Evolutionary conservation across 495 filamentous ascomycete species (phyloP), one percentile per base, ranked within the genome.

Genomic region (Aspergillus haitiensis): DNA sequence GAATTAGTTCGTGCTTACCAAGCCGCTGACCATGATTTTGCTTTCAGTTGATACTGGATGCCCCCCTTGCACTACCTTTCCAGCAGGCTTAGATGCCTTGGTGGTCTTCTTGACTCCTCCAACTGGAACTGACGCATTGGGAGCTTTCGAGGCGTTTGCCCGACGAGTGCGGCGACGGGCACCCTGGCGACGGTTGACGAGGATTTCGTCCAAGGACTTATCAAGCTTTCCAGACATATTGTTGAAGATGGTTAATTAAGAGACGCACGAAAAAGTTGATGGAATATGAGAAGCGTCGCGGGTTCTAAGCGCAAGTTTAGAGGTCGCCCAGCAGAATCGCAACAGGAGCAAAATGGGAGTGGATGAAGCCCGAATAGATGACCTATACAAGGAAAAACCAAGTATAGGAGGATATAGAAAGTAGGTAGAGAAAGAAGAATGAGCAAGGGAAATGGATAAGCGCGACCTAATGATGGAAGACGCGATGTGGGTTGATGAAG

Each of bases 11-110:
- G 62, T 62, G 77, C 92, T 80, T 87, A 97, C 93, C 82, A 98
- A 82, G 80, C 93, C 93, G 86, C 90, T 95, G 76, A 98, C 92
- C 74, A 96, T 87, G 79, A 98, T 94, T 78, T 97, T 98, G 82
- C 91, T 92, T 56, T 92, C 91, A 69, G 84, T 84, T 50, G 74
- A 62, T 51, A 70, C 77, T 60, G 81, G 70, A 60, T 83, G 80
- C 59, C 86, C 87, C 64, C 82, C 85, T 51, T 92, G 84, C 18
- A 79, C 76, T 50, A 81, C 73, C 82, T 91, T 93, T 52, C 78
- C 72, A 61, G 80, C 72, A 62, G 77, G 67, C 70, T 88, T 91
- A 60, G 83, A 72, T 53, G 78, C 69, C 72, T 81, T 89, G 32
- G 85, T 79, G 46, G 75, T 83, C 84, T 97, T 98, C 78, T 91